Conservation (phyloP, 495 filamentous ascomycete genomes). For the Aspergillus olivimuriae region DNA sequence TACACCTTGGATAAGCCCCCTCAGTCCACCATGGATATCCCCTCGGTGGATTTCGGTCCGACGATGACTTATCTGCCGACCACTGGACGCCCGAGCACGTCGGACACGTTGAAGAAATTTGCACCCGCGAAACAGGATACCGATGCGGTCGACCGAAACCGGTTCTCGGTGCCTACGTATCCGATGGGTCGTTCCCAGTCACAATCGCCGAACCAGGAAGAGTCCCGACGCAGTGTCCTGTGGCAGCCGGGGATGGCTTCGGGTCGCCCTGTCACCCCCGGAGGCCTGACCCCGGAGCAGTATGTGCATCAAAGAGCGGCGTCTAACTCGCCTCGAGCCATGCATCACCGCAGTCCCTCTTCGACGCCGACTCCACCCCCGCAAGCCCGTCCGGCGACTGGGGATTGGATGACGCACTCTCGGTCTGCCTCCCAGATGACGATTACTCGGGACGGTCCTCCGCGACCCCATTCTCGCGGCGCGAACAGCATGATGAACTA, state of each 20-base stretch:
- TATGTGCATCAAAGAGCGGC: conserved; percentile 81
- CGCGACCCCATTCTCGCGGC: conserved; percentile 47
- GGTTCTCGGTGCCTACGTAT: conserved; percentile 18
- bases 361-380: conserved; percentile 43
- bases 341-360: conserved; percentile 52
- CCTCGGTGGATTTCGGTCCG: conserved; percentile 79
- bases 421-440: conserved; percentile 34
- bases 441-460: conserved; percentile 30
- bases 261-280: conserved; percentile 39
- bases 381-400: conserved; percentile 39
- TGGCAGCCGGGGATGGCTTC: conserved; percentile 72
- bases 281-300: conserved; percentile 60
- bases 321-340: conserved; percentile 43
- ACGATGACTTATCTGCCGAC: conserved; percentile 62
- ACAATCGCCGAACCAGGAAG: conserved; percentile 38
- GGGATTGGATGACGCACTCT: conserved; percentile 49
- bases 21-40: conserved; percentile 50
- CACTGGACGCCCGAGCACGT: conserved; percentile 33
- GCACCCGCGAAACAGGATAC: conserved; percentile 36
- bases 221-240: conserved; percentile 54
- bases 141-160: conserved; percentile 27
- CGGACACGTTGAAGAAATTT: conserved; percentile 32
- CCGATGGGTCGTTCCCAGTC: conserved; percentile 26
- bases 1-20: conserved; percentile 37
- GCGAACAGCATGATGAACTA: conserved; percentile 37